Evolutionary conservation across 495 filamentous ascomycete species (phyloP), one percentile per base, ranked within the genome.

Genomic region (Talaromyces thailandensis): DNA sequence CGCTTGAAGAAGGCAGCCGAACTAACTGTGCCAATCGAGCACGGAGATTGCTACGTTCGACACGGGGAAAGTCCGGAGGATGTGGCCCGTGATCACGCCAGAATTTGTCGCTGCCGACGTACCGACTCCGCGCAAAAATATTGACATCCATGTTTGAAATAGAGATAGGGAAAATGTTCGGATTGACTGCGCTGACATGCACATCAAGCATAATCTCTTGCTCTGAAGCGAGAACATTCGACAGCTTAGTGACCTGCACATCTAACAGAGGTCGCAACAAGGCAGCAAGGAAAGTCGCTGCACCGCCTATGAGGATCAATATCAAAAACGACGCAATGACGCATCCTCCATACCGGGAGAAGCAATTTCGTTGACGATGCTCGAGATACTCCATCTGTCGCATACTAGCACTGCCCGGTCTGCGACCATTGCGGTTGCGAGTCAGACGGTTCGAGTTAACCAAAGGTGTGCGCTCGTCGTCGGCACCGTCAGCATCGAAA

Each of bases 141-240:
- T 94, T 90, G 58, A 98, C 80, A 70, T 97, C 89, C 67, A 93
- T 88, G 28, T 89, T 83, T 64, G 88, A 85, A 57, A 98, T 84
- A 8, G 87, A 87, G 26, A 98, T 86, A 16, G 88, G 84, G 50
- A 97, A 87, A 21, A 96, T 81, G 65, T 98, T 98, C 0, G 93
- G 94, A 69, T 98, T 98, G 63, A 90, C 78, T 1, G 93, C 94
- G 63, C 81, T 81, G 40, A 98, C 89, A n/a, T 88, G 84, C 8
- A 98, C 77, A 68, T 98, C 93, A 64, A 98, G 79, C 87, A 98
- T 98, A 21, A 98, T 81, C 68, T 98, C 95, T 72, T 96, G 90
- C 69, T 96, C 88, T 64, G 91, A 96, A 6, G 92, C 92, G 31
- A 98, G 82, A 18, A 98, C 91, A 66, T 96, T 93, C 65, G 87